phyloP scores from a whole-genome alignment of 306 rosid species.

The Gastrolobium villosum region DNA sequence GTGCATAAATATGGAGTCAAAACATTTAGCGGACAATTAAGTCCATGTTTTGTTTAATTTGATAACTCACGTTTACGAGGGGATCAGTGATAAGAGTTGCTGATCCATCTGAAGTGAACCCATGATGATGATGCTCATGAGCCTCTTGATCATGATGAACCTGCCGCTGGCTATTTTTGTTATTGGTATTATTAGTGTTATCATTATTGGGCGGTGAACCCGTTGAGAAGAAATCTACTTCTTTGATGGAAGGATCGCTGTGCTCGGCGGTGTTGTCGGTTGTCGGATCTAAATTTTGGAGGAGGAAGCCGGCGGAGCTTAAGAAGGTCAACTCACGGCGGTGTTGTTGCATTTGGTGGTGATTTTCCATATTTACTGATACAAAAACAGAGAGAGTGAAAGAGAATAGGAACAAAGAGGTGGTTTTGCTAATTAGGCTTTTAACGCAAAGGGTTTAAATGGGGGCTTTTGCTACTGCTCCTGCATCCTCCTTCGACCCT shows the following conservation, averaged over 20 bases:
- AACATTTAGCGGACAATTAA: too few relatives aligned
- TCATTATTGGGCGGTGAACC: background rate
- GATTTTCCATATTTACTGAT: conserved; percentile 11
- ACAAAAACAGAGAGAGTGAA: background rate
- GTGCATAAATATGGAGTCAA: too few relatives aligned
- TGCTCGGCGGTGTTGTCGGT: background rate
- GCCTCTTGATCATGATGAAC: background rate
- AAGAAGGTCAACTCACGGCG: conserved; percentile 46
- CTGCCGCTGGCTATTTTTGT: background rate
- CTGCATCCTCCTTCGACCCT: background rate
- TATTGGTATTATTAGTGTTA: background rate
- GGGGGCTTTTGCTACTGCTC: background rate
- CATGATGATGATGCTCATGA: background rate
- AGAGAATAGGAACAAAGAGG: background rate
- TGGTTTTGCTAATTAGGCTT: conserved; percentile 1
- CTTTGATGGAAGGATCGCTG: conserved; percentile 34
- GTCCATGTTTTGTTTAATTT: background rate
- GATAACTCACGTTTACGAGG: conserved; percentile 43
- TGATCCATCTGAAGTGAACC: background rate
- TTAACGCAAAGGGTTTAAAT: background rate
- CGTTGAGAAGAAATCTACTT: conserved; percentile 49
- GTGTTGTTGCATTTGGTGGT: conserved; percentile 27
- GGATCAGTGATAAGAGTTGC: background rate
- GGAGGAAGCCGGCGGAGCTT: conserved; percentile 24
- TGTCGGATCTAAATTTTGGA: background rate